phyloP scores from a whole-genome alignment of 2,329 filamentous ascomycete genomes.

The Nemania serpens region DNA sequence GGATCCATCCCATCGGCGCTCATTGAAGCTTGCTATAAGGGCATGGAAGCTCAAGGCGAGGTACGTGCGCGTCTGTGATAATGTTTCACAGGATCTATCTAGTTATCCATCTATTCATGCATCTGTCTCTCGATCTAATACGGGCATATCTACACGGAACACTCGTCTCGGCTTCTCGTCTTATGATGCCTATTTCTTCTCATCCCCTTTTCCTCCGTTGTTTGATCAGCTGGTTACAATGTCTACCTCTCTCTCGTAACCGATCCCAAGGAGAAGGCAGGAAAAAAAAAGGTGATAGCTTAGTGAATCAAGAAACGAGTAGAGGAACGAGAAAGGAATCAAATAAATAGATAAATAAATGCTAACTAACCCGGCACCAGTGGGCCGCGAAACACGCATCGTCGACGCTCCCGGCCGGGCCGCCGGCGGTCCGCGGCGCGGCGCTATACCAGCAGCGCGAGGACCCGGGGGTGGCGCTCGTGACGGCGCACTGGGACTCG shows the following conservation, averaged over 20 bases:
- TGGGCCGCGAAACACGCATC: conserved; percentile 21
- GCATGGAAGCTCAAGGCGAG: conserved; percentile 24
- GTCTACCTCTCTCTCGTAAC: too few relatives aligned
- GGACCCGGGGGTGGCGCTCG: conserved; percentile 20
- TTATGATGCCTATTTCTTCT: too few relatives aligned
- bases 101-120: background rate
- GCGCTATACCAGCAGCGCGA: conserved; percentile 29
- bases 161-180: too few relatives aligned
- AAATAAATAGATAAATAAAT: background rate
- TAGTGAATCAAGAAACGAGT: background rate
- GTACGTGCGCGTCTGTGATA: conserved; percentile 8
- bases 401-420: conserved; percentile 12
- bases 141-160: too few relatives aligned
- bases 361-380: conserved; percentile 8
- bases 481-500: conserved; percentile 34
- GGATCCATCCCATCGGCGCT: conserved; percentile 20
- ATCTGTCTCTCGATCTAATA: too few relatives aligned
- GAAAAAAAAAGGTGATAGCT: too few relatives aligned
- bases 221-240: too few relatives aligned
- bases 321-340: background rate
- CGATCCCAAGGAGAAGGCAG: too few relatives aligned
- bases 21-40: conserved; percentile 12
- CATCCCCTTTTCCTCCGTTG: too few relatives aligned
- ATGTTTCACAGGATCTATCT: background rate
- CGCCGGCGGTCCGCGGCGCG: conserved; percentile 28